Conservation (phyloP, 1,284 basidiomycete species). For the Boletus putidus region DNA sequence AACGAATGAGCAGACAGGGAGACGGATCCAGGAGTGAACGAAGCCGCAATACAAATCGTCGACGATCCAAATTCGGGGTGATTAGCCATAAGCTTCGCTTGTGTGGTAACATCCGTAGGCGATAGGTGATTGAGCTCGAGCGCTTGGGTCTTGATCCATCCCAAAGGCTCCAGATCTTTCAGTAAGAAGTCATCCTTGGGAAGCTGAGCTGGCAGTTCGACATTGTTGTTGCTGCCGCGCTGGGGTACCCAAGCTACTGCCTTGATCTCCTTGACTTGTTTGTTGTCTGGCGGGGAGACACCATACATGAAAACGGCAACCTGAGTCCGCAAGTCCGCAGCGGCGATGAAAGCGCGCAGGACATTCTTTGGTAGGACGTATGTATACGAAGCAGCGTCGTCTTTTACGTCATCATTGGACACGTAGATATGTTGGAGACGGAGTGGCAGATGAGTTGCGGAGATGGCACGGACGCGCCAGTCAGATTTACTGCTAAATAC, state of each 20-base stretch:
- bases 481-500: slow-evolving; percentile 99
- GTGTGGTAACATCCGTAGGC: slow-evolving; percentile 92
- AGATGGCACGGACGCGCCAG: slow-evolving; percentile 97
- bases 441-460: slow-evolving; percentile 92
- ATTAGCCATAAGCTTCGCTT: slow-evolving; percentile 95
- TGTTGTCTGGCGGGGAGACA: slow-evolving; percentile 91
- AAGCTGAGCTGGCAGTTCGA: slow-evolving; percentile 84
- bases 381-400: slow-evolving; percentile 91
- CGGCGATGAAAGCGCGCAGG: slow-evolving; percentile 90
- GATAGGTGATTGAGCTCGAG: slow-evolving; percentile 91
- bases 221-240: slow-evolving; percentile 90
- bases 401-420: slow-evolving; percentile 98
- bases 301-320: slow-evolving; percentile 96
- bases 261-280: slow-evolving; percentile 99
- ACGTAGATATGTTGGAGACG: slow-evolving; percentile 99
- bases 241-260: slow-evolving; percentile 96
- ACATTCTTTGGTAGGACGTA: slow-evolving; percentile 99
- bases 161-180: slow-evolving; percentile 92
- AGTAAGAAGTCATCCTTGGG: slow-evolving; percentile 94
- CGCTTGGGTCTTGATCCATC: slow-evolving; percentile 98
- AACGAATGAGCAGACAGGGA: slow-evolving; percentile 92
- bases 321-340: slow-evolving; percentile 93
- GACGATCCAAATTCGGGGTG: slow-evolving; percentile 95
- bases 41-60: slow-evolving; percentile 90
- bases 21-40: slow-evolving; percentile 98